phyloP scores from a whole-genome alignment of 805 yeast species.

The Yarrowia hollandica region DNA sequence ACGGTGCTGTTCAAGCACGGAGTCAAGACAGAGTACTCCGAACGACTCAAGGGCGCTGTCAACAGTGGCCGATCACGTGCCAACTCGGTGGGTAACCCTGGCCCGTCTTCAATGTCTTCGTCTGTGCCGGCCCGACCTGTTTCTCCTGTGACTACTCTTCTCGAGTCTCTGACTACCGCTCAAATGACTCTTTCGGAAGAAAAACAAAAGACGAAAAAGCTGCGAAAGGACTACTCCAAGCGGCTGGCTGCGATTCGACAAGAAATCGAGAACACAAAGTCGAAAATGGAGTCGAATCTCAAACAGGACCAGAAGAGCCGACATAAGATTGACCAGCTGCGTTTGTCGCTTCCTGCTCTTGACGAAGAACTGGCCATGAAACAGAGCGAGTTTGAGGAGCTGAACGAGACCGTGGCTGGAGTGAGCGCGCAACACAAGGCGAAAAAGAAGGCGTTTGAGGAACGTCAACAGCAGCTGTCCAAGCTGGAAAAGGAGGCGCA shows the following conservation, averaged over 20 bases:
- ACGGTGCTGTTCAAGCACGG: slow-evolving; percentile 32
- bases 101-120: slow-evolving; percentile 9
- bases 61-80: slow-evolving; percentile 15
- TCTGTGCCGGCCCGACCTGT: slow-evolving; percentile 41
- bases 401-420: background rate
- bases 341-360: slow-evolving; percentile 35
- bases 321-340: slow-evolving; percentile 53
- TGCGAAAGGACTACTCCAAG: slow-evolving; percentile 59
- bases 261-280: slow-evolving; percentile 57
- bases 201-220: slow-evolving; percentile 55
- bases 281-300: slow-evolving; percentile 50
- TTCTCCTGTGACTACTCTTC: slow-evolving; percentile 63
- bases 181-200: slow-evolving; percentile 60
- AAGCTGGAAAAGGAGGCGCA: slow-evolving; percentile 31
- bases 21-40: slow-evolving; percentile 53
- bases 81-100: slow-evolving; percentile 15
- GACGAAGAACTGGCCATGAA: slow-evolving; percentile 30
- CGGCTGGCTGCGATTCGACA: slow-evolving; percentile 51
- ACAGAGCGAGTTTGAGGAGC: slow-evolving; percentile 29
- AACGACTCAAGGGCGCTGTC: slow-evolving; percentile 43
- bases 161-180: slow-evolving; percentile 65
- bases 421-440: slow-evolving; percentile 23
- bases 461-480: slow-evolving; percentile 30
- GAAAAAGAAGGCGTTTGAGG: slow-evolving; percentile 33
- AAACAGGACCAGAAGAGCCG: slow-evolving; percentile 58